Evolutionary conservation across 768 basidiomycete species (phyloP).

Genomic region (Calocybe indica): DNA sequence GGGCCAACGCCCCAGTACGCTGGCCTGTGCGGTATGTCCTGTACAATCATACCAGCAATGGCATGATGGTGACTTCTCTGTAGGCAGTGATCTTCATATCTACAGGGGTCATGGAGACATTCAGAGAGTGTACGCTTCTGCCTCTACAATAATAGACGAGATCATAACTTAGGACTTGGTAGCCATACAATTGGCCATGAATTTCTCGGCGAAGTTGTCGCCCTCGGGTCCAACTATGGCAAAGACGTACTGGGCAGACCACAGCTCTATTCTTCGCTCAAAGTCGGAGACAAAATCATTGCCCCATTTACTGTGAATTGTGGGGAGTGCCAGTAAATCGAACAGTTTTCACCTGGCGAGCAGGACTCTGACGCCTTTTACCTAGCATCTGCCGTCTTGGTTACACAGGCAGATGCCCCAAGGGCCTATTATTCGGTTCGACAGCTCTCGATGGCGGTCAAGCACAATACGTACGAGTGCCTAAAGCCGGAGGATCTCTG

Average conservation of each 20-base stretch:
- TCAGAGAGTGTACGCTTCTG: slow-evolving; percentile 40
- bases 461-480: slow-evolving; percentile 75
- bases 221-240: slow-evolving; percentile 56
- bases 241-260: slow-evolving; percentile 43
- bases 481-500: slow-evolving; percentile 74
- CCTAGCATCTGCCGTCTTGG: slow-evolving; percentile 66
- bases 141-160: neutral
- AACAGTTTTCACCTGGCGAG: neutral
- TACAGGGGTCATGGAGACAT: slow-evolving; percentile 61
- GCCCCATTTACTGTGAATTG: slow-evolving; percentile 80
- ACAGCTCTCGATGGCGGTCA: slow-evolving; percentile 66
- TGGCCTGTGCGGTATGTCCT: slow-evolving; percentile 50
- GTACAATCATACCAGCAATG: neutral
- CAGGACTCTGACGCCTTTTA: neutral
- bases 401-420: slow-evolving; percentile 63
- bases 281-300: slow-evolving; percentile 71
- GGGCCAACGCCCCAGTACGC: slow-evolving; percentile 38
- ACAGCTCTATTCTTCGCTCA: slow-evolving; percentile 54
- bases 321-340: slow-evolving; percentile 74
- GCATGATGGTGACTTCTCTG: neutral
- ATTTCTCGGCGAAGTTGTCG: slow-evolving; percentile 67
- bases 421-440: slow-evolving; percentile 60
- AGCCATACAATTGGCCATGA: slow-evolving; percentile 74
- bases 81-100: slow-evolving; percentile 67
- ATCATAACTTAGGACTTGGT: neutral